A percentile compares a stretch with the other conserved stretches of the same genome.
Conservation (phyloP, 495 filamentous ascomycete species). For the Neohortaea acidophila region DNA sequence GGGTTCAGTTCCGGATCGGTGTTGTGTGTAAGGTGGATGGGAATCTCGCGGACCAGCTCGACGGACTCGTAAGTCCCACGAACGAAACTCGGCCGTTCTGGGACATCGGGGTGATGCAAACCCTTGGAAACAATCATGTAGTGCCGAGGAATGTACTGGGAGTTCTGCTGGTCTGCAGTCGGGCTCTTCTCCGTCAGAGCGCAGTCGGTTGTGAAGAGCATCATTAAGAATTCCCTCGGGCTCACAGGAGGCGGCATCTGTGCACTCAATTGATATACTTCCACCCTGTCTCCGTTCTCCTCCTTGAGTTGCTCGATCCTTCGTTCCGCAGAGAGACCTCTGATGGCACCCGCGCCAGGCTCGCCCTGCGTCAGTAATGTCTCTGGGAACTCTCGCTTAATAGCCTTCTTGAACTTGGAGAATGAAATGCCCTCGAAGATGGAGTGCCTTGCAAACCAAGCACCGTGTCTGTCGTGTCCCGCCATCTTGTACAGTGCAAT, state of each 20-base stretch:
- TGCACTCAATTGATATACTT: constrained; percentile 72
- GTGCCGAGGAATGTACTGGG: constrained; percentile 35
- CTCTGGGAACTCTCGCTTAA: constrained; percentile 48
- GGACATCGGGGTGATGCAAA: constrained; percentile 56
- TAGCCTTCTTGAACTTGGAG: constrained; percentile 46
- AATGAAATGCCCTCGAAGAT: constrained; percentile 67
- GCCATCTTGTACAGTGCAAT: constrained; percentile 67
- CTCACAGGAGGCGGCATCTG: constrained; percentile 82
- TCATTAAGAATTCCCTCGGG: constrained; percentile 71
- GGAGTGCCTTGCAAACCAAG: constrained; percentile 81
- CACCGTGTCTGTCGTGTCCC: constrained; percentile 64
- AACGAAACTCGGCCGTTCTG: constrained; percentile 52
- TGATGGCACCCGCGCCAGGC: constrained; percentile 52
- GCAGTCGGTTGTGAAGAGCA: constrained; percentile 46
- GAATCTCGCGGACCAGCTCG: constrained; percentile 78
- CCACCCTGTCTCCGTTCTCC: constrained; percentile 40
- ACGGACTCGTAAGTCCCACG: constrained; percentile 82
- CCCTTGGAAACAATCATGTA: constrained; percentile 83
- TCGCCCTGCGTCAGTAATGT: constrained; percentile 43
- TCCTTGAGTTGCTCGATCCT: constrained; percentile 45
- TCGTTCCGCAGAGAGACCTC: constrained; percentile 71
- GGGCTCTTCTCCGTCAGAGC: constrained; percentile 20
- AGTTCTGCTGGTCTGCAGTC: constrained; percentile 5
- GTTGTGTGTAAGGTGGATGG: constrained; percentile 27
- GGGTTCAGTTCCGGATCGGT: constrained; percentile 41